Percentiles rank a stretch among this genome's conserved stretches.
Conservation (phyloP, 192 early-diverging fungal species). For the Lunasporangiospora selenospora region DNA sequence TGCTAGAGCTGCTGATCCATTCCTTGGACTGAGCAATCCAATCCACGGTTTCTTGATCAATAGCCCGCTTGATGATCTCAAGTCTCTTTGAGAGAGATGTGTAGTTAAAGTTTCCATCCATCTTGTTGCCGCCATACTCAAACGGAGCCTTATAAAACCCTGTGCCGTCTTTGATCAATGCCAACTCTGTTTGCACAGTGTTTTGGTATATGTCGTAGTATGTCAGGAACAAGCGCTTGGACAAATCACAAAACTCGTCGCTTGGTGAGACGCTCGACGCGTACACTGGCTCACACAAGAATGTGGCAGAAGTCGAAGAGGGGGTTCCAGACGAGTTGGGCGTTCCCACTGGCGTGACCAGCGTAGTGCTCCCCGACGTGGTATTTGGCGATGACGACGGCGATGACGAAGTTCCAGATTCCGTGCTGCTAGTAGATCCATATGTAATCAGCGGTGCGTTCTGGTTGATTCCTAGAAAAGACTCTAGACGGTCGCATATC, state of each 20-base stretch:
- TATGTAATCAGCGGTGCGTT: constrained; percentile 1
- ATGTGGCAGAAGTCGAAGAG: constrained; percentile 4
- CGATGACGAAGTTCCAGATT: constrained; percentile 8
- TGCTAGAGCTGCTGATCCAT: constrained; percentile 57
- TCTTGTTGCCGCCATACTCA: constrained; percentile 58
- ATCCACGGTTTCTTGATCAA: constrained; percentile 54
- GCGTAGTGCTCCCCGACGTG: constrained; percentile 6
- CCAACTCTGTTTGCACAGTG: constrained; percentile 53
- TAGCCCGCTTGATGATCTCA: constrained; percentile 42
- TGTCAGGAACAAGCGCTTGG: constrained; percentile 61
- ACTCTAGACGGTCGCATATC: constrained; percentile 64
- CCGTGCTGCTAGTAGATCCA: not conserved
- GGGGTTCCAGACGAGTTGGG: constrained; percentile 33
- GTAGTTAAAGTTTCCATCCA: constrained; percentile 59
- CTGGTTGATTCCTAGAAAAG: constrained; percentile 48
- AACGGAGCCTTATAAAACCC: constrained; percentile 54
- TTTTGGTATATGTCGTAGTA: constrained; percentile 63
- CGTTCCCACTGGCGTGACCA: constrained; percentile 28
- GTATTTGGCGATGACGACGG: constrained; percentile 17
- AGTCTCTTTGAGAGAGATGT: constrained; percentile 52
- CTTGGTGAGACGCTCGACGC: constrained; percentile 40
- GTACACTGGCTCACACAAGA: constrained; percentile 48
- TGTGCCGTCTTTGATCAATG: constrained; percentile 53
- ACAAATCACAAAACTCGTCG: constrained; percentile 59
- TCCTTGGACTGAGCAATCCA: constrained; percentile 53